A percentile compares a stretch with the other conserved stretches of the same genome.
Evolutionary conservation across 192 early-diverging fungal genomes (phyloP).

Genomic region (Coemansia sp.): DNA sequence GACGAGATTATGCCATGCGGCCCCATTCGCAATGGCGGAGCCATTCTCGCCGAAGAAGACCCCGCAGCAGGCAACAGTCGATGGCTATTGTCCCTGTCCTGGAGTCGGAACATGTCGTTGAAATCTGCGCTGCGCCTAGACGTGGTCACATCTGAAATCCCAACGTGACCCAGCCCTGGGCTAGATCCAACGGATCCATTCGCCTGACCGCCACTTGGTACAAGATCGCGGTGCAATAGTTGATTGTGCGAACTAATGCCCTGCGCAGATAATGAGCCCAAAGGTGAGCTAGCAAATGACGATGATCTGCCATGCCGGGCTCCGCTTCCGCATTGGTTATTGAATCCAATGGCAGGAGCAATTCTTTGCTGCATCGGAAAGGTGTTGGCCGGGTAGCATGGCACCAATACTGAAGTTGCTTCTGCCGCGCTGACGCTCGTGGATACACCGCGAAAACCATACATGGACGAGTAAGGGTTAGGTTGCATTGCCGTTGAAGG

Average conservation of each 20-base stretch:
- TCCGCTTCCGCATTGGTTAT: not conserved
- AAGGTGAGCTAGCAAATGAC: slow-evolving; percentile 1
- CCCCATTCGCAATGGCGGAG: not conserved
- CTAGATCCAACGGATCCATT: not conserved
- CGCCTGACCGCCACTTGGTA: not conserved
- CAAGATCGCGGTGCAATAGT: not conserved
- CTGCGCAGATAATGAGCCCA: not conserved
- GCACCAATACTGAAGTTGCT: not conserved
- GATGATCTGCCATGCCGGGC: not conserved
- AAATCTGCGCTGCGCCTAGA: slow-evolving; percentile 29
- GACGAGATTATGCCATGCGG: not conserved
- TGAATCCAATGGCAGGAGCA: not conserved
- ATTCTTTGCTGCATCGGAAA: not conserved
- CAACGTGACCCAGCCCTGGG: not conserved
- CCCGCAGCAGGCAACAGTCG: not conserved
- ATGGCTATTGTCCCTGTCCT: slow-evolving; percentile 11
- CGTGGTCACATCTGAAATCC: not conserved
- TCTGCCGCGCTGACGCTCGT: not conserved
- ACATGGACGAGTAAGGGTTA: not conserved
- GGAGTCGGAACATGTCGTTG: slow-evolving; percentile 15
- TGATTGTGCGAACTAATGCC: not conserved
- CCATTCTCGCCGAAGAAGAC: slow-evolving; percentile 1
- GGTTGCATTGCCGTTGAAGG: not conserved
- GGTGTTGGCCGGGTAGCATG: not conserved
- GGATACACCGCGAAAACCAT: not conserved